Evolutionary conservation across 495 filamentous ascomycete genomes (phyloP).

Genomic region (Hypoxylon trugodes): DNA sequence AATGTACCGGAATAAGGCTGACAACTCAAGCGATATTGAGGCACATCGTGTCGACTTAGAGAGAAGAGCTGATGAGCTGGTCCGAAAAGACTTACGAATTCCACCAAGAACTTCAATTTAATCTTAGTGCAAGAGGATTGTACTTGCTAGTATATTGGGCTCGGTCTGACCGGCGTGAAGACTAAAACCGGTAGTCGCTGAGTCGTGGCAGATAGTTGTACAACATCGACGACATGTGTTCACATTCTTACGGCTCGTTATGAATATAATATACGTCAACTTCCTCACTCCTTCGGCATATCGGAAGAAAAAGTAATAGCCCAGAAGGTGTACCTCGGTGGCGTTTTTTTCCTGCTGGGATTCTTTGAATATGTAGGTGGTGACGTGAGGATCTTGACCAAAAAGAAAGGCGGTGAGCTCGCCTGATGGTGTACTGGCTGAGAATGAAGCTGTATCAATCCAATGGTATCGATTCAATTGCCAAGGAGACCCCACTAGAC

Average conservation of each 20-base stretch:
- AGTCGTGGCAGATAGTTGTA: slow-evolving; percentile 23
- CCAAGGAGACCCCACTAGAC: slow-evolving; percentile 28
- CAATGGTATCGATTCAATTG: slow-evolving; percentile 26
- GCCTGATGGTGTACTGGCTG: slow-evolving; percentile 12
- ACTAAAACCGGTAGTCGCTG: slow-evolving; percentile 18
- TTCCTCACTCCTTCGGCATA: slow-evolving; percentile 7
- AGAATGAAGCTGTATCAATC: slow-evolving; percentile 8
- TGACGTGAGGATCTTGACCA: slow-evolving; percentile 13
- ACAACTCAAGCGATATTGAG: background rate
- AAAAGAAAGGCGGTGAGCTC: slow-evolving; percentile 37
- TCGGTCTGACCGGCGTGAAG: slow-evolving; percentile 8
- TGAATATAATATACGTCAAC: slow-evolving; percentile 3
- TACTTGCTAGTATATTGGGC: slow-evolving; percentile 4
- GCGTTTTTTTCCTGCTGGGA: slow-evolving; percentile 19
- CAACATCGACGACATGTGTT: slow-evolving; percentile 32
- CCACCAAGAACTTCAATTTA: background rate
- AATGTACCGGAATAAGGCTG: background rate
- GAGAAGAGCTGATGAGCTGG: slow-evolving; percentile 11
- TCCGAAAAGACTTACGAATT: slow-evolving; percentile 14
- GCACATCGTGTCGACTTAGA: slow-evolving; percentile 9
- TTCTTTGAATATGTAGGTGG: slow-evolving; percentile 13
- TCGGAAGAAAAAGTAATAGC: slow-evolving; percentile 3
- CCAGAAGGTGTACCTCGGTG: slow-evolving; percentile 11
- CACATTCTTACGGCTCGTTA: slow-evolving; percentile 5
- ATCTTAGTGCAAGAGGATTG: background rate